Evolutionary conservation across 495 filamentous ascomycete species (phyloP), one percentile per base, ranked within the genome.

Genomic region (Aspergillus cavernicola): DNA sequence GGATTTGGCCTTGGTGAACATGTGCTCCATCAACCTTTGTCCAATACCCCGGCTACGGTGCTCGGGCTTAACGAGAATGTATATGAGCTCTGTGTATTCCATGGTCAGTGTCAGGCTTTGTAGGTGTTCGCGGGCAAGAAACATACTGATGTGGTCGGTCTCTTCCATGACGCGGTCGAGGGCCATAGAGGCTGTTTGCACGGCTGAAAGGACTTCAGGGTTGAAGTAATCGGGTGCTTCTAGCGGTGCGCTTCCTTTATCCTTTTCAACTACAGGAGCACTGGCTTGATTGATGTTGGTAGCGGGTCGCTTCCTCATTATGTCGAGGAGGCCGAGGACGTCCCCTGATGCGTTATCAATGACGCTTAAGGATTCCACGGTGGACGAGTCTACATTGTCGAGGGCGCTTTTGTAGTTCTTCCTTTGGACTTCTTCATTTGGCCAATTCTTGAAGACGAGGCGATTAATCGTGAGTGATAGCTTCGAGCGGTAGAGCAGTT

Each of bases 391-490:
- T 39, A 23, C 10, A 12, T 18, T 33, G 6, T 55, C 18, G 3
- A 44, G 13, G 6, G 57, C 62, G 3, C 16, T 4, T 9, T 23
- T 36, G 49, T 66, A 67, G 15, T 55, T 40, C 1, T 50, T 29
- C 2, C 40, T 46, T 16, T 66, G 68, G 15, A 53, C 19, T 1
- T 22, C 40, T 16, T 58, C 56, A 43, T 66, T 66, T 0, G 66
- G 64, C 66, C 66, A 67, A 48, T 65, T 29, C 2, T 59, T 52
- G 45, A 65, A 63, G 1, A 69, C 22, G 31, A 69, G 62, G 6
- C 64, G 64, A 47, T 28, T 69, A 52, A 71, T 65, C 13, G 58
- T 64, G 2, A 69, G 58, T 4, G 58, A 46, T 2, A 64, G 55
- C 48, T 69, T 71, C 0, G 64, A 59, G 22, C 20, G 45, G 39